Evolutionary conservation across 2,329 filamentous ascomycete genomes (phyloP).

Genomic region (Diaporthe sp.): DNA sequence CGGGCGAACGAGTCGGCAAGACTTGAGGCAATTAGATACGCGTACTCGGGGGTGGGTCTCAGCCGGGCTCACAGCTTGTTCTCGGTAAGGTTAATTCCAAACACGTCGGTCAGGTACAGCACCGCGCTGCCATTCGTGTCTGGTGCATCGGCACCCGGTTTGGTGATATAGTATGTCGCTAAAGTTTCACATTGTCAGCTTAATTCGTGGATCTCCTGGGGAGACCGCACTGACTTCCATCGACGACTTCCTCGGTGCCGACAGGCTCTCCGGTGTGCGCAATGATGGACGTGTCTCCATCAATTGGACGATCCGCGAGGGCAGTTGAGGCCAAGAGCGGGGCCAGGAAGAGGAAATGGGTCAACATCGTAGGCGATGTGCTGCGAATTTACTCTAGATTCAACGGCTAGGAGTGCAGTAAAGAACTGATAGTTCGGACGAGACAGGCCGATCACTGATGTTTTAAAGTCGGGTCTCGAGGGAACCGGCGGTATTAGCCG

Average conservation of each 20-base stretch:
- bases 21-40: constrained; percentile 43
- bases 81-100: constrained; percentile 50
- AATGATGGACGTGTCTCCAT: constrained; percentile 47
- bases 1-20: constrained; percentile 54
- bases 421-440: background rate
- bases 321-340: constrained; percentile 26
- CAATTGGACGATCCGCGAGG: constrained; percentile 38
- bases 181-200: background rate
- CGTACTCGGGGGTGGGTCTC: background rate
- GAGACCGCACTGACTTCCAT: constrained; percentile 45
- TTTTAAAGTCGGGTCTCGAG: no score
- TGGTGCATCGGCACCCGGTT: constrained; percentile 35
- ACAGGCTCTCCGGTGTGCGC: constrained; percentile 49
- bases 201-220: background rate
- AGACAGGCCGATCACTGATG: background rate
- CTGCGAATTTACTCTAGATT: background rate
- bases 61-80: constrained; percentile 48
- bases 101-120: constrained; percentile 52
- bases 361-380: constrained; percentile 18
- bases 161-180: constrained; percentile 52
- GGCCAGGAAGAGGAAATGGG: background rate
- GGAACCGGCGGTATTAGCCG: background rate
- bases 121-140: constrained; percentile 47
- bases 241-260: constrained; percentile 48
- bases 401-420: background rate